These are phyloP conservation scores for Picea engelmannii DNA, from an alignment of 83 land plant genomes.

Conservation along the genomic window DNA sequence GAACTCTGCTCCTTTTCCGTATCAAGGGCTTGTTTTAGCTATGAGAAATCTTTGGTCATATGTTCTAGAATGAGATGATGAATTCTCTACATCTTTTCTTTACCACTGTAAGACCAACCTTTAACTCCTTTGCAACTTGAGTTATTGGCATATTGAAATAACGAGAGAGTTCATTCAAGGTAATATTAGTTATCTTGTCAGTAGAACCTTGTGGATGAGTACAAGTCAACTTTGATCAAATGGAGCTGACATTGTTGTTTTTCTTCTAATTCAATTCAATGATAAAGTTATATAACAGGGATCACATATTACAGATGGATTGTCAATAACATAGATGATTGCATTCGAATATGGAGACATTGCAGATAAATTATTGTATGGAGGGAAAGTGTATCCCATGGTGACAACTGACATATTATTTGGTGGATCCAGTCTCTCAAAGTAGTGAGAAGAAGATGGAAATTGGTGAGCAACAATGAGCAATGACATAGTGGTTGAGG, in stretches of 20 bases:
- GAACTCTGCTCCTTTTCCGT: no score
- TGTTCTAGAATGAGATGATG: constrained; percentile 58
- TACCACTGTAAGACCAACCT: constrained; percentile 73
- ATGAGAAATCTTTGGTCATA: no score
- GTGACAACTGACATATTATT: no score
- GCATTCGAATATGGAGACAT: no score
- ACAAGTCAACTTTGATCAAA: not conserved
- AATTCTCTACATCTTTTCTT: constrained; percentile 84
- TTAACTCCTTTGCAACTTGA: constrained; percentile 72
- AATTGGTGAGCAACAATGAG: no score
- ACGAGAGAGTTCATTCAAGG: constrained; percentile 44
- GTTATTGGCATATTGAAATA: constrained; percentile 70
- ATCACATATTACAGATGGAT: not conserved
- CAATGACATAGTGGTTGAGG: no score
- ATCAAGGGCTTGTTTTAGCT: no score
- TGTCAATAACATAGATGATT: not conserved
- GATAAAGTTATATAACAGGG: not conserved
- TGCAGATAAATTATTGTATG: no score
- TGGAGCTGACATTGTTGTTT: not conserved
- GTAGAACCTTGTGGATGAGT: not conserved
- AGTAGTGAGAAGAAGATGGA: no score
- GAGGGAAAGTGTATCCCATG: no score
- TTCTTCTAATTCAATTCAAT: not conserved
- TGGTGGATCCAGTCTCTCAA: no score
- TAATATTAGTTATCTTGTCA: constrained; percentile 10